A percentile compares a stretch with the other conserved stretches of the same genome.
Evolutionary conservation across 2,329 filamentous ascomycete species (phyloP).

Genomic region (Colletotrichum sublineola): DNA sequence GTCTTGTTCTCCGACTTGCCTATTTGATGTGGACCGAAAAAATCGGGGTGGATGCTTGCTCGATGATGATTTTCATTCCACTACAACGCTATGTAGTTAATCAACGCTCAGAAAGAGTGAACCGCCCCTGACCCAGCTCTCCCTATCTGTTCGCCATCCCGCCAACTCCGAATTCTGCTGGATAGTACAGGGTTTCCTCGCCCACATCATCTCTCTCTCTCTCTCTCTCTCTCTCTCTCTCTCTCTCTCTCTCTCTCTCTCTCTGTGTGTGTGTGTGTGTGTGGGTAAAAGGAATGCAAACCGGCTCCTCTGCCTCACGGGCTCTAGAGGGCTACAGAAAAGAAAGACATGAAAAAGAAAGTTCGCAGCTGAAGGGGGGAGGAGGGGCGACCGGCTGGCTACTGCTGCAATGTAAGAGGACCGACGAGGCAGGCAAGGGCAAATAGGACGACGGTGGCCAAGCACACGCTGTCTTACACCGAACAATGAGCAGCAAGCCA

Average conservation of each 20-base stretch:
- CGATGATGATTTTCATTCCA: constrained; percentile 5
- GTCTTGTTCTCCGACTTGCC: constrained; percentile 1
- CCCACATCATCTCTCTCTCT: neutral
- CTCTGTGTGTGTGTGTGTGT: too few species aligned
- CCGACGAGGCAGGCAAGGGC: constrained; percentile 37
- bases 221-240: neutral
- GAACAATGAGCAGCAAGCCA: constrained; percentile 13
- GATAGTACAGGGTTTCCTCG: neutral
- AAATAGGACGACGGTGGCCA: constrained; percentile 5
- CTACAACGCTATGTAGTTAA: neutral
- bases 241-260: too few species aligned
- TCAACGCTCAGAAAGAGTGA: neutral
- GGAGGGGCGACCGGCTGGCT: neutral
- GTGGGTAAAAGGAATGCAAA: neutral
- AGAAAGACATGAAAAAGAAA: constrained; percentile 20
- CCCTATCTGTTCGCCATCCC: constrained; percentile 20
- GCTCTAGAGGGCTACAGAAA: constrained; percentile 6
- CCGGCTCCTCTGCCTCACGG: neutral
- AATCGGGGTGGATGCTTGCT: constrained; percentile 15
- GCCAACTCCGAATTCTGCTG: constrained; percentile 28
- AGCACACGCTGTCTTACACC: constrained; percentile 22
- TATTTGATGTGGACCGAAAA: constrained; percentile 19
- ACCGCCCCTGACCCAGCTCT: constrained; percentile 34
- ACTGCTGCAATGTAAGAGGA: constrained; percentile 19
- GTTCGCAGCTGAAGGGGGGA: neutral